Evolutionary conservation across 495 filamentous ascomycete genomes (phyloP), one percentile per base, ranked within the genome.

Genomic region (Tuber indicum): DNA sequence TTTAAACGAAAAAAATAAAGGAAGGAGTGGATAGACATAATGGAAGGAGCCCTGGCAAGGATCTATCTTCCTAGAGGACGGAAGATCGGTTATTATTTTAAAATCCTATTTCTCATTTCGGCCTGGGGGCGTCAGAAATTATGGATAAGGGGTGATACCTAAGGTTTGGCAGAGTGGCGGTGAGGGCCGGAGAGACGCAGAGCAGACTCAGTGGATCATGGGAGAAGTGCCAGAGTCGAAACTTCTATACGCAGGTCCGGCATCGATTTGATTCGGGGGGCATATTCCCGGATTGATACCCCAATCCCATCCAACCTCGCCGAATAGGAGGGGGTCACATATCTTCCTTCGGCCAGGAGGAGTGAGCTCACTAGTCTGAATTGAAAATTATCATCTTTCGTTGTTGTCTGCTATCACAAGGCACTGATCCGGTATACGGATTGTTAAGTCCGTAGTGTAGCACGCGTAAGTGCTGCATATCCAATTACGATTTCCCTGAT

Each of bases 401-500:
- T 36, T 19, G 14, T 36, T 66, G 14, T 66, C 58, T 36, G 17
- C 58, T 36, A n/a, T 72, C 78, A 80, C 77, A 80, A 74, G 78
- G 77, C 78, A 78, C 75, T 14, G 1, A 66, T 66, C n/a, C 26
- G 14, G 26, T 36, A 66, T 36, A 66, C 58, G 58, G 58, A 17
- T 17, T 66, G 26, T 36, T 8, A 19, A 36, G 26, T 16, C 78
- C 71, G 77, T 75, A 79, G 75, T 80, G 46, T 66, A 66, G 58
- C 26, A 79, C 72, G 74, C 71, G 74, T 76, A 80, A 74, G 77
- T 80, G 79, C 78, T 71, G 77, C 78, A 77, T 66, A 36, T 66
- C 58, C 58, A 36, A 80, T 79, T 80, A 74, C 74, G 32, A 70
- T 80, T 74, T 74, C 74, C 26, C 74, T 72, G 71, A 79, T 79